These are phyloP conservation scores for Onygenales sp. DNA, from an alignment of 2,329 filamentous ascomycete species.

Conservation along the genomic window DNA sequence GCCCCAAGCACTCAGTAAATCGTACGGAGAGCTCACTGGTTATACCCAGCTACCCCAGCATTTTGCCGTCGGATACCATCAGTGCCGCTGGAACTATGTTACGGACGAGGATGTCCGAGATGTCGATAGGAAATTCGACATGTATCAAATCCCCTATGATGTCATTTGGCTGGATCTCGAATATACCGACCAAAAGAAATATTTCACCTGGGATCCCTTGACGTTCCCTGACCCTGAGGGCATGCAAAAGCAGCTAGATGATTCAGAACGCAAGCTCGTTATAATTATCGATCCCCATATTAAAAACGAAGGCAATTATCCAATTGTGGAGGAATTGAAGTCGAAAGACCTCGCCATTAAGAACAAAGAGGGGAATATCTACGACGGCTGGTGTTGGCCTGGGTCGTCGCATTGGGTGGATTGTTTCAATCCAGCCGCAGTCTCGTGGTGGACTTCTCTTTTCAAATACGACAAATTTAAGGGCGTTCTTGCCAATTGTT, in stretches of 20 bases:
- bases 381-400: conserved; percentile 98
- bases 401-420: conserved; percentile 96
- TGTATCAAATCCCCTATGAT: conserved; percentile 90
- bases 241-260: conserved; percentile 82
- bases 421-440: conserved; percentile 84
- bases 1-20: conserved; percentile 69
- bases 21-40: conserved; percentile 83
- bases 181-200: conserved; percentile 93
- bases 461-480: conserved; percentile 86
- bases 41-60: conserved; percentile 85
- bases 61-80: conserved; percentile 88
- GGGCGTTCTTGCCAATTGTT: conserved; percentile 76
- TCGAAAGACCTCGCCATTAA: conserved; percentile 73
- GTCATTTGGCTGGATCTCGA: conserved; percentile 99
- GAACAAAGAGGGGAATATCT: conserved; percentile 81
- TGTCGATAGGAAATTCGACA: conserved; percentile 93
- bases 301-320: conserved; percentile 78
- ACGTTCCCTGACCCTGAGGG: conserved; percentile 76
- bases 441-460: conserved; percentile 81
- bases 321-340: conserved; percentile 69
- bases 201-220: conserved; percentile 92
- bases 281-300: conserved; percentile 96
- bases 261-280: conserved; percentile 80
- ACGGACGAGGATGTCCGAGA: conserved; percentile 95
- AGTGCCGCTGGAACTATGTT: conserved; percentile 98